Evolutionary conservation across 306 rosid species (phyloP), one percentile per base, ranked within the genome.

Genomic region (Herpetospermum pedunculosum): DNA sequence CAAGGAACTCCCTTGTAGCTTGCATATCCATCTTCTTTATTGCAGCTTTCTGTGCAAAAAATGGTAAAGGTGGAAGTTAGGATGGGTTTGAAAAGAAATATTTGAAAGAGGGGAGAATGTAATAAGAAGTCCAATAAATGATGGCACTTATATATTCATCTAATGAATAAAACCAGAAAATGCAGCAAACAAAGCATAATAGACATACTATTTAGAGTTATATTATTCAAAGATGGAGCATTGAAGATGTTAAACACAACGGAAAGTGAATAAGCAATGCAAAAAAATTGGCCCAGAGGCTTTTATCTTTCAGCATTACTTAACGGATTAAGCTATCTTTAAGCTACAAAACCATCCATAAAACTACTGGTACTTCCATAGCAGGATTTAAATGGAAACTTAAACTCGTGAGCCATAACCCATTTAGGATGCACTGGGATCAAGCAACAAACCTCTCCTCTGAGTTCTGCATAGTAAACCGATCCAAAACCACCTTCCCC

Each of bases 401-500:
- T 12, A 38, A 67, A 23, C 14, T 67, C 53, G 40, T 21, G 21
- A 65, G 35, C 6, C 50, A 67, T 14, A 15, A 18, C 40, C 40
- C 15, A 26, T 43, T 15, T 69, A 69, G 21, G 6, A 44, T 44
- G 23, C 16, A 69, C 1, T 3, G 55, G 10, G 12, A 69, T 69
- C 37, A 35, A 63, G 60, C 28, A 63, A 87, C 84, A 15, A 79
- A 90, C 96, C 95, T 92, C 88, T 84, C 92, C 98, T 87, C 98
- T 84, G 72, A 90, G 71, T 69, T 90, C 98, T 28, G 95, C 98
- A 84, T 87, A 88, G 77, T 88, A 90, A 64, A 88, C 98, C 26
- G 90, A 90, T 70, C 96, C 98, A 48, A 92, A 90, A 79, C 95
- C 98, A 70, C 96, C 95, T 85, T 90, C 86, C 47, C 96, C 98